A percentile compares a stretch with the other conserved stretches of the same genome.
These are phyloP conservation scores for Fusarium ambrosium DNA, from an alignment of 2,329 filamentous ascomycete genomes.

Conservation along the genomic window DNA sequence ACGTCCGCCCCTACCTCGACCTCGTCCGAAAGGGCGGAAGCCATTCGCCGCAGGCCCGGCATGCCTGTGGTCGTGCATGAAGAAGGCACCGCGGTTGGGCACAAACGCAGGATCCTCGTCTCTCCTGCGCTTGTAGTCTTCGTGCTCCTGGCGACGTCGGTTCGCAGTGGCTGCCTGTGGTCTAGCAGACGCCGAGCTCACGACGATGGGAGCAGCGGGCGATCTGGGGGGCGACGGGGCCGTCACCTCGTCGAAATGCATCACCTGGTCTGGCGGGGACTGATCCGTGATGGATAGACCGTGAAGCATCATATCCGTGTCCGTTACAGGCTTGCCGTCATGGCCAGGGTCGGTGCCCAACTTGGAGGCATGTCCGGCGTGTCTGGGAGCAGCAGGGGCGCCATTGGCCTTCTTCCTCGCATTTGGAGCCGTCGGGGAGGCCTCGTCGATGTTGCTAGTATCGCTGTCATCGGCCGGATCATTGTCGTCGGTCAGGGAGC, in stretches of 20 bases:
- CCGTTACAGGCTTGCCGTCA: constrained; percentile 56
- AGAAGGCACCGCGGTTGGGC: constrained; percentile 93
- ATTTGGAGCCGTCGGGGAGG: constrained; percentile 63
- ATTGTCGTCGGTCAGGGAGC: constrained; percentile 74
- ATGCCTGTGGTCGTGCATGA: constrained; percentile 94
- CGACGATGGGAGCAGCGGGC: constrained; percentile 64
- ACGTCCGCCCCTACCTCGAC: constrained; percentile 72
- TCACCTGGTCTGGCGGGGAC: constrained; percentile 57
- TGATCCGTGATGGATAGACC: constrained; percentile 63
- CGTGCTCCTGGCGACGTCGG: constrained; percentile 84
- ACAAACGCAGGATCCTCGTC: constrained; percentile 94
- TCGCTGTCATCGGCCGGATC: constrained; percentile 73
- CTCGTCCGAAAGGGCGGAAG: constrained; percentile 79
- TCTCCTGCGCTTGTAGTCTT: constrained; percentile 89
- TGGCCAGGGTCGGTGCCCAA: constrained; percentile 54
- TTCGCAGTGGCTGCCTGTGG: constrained; percentile 73
- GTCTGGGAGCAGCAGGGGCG: constrained; percentile 55
- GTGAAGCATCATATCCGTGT: constrained; percentile 72
- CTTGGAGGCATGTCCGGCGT: constrained; percentile 49
- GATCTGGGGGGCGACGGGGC: constrained; percentile 56
- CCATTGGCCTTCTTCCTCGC: constrained; percentile 59
- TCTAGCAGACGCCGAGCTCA: constrained; percentile 66
- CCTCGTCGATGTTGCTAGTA: constrained; percentile 72
- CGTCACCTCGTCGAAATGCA: constrained; percentile 61
- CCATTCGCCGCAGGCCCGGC: constrained; percentile 83